Base-by-base conservation (phyloP, 176 grass and related monocot genomes). In the Sorghum bicolor region DNA sequence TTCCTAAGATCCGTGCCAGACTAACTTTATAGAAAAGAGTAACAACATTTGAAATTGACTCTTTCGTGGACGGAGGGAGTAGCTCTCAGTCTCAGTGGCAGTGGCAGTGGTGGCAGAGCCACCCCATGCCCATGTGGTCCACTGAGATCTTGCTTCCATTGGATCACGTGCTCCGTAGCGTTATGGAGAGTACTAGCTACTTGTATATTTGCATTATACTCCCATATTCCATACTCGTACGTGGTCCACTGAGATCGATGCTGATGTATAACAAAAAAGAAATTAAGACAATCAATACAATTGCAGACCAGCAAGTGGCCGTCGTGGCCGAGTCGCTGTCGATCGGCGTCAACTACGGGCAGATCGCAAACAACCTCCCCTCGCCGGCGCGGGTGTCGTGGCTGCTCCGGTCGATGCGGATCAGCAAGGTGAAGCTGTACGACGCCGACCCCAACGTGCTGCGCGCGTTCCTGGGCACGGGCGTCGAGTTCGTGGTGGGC, bases 331-430 rank as follows among this genome's bases (percentile, higher is more conserved):
- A 75, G 9, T 34, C 64, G 14, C 53, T 87, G 67, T 86, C 83
- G 25, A 88, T 93, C 62, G 93, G 93, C 37, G 85, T 96, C 31
- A 96, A 96, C 76, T 96, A 96, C 52, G 93, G 93, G 25, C 93
- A 96, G 69, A 75, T 96, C 69, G 93, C 90, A 24, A 85, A 91
- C 80, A 91, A 96, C 76, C 86, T 96, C 2, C 93, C 93, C 0
- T 75, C 90, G 33, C 93, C 88, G 25, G 34, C 61, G 15, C 80
- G 61, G 22, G 94, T 96, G 19, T 89, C 85, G 33, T 79, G 60
- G 47, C 83, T 96, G 60, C 83, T 96, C 76, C 86, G 87, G 5
- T 93, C 94, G 16, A 39, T 96, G 26, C 77, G 74, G 28, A 83
- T 96, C 76, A 89, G 70, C 66, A 96, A 86, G 83, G 88, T 93